A percentile compares a stretch with the other conserved stretches of the same genome.
Conservation (phyloP, 1,284 basidiomycete genomes). For the Heterobasidion annosum region DNA sequence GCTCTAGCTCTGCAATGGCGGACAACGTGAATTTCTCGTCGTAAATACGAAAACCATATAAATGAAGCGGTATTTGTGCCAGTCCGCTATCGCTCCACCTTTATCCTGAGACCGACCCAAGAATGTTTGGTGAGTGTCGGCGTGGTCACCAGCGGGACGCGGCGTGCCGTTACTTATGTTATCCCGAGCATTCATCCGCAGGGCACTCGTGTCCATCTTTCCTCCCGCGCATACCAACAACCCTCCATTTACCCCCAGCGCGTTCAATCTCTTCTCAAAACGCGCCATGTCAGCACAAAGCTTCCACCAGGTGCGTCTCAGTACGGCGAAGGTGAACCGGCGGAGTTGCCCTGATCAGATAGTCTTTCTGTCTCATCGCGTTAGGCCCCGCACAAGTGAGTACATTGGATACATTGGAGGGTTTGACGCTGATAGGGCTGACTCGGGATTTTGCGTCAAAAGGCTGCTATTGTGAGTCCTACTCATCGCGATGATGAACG, state of each 20-base stretch:
- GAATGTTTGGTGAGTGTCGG: not conserved
- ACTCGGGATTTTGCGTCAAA: slow-evolving; percentile 3
- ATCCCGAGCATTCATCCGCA: slow-evolving; percentile 2
- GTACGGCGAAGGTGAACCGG: not conserved
- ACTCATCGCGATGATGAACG: not conserved
- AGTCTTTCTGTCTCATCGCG: slow-evolving; percentile 1
- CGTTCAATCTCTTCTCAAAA: not conserved
- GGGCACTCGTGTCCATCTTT: not conserved
- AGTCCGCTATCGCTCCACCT: too few species aligned
- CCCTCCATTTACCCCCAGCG: not conserved
- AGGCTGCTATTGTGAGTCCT: slow-evolving; percentile 59
- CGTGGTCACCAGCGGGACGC: not conserved
- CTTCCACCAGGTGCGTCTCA: slow-evolving; percentile 25
- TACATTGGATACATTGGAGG: slow-evolving; percentile 9
- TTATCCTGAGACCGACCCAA: not conserved
- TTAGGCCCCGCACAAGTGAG: slow-evolving; percentile 62
- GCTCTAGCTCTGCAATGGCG: too few species aligned
- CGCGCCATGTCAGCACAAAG: slow-evolving; percentile 5
- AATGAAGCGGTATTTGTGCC: too few species aligned
- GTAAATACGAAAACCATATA: too few species aligned
- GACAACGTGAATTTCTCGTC: too few species aligned
- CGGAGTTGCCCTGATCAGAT: not conserved
- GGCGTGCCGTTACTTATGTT: slow-evolving; percentile 9
- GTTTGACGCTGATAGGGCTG: not conserved
- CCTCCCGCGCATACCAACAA: not conserved